These are phyloP conservation scores for Cystobasidiaceae sp. DNA, from an alignment of 1,284 basidiomycete genomes.

Conservation along the genomic window DNA sequence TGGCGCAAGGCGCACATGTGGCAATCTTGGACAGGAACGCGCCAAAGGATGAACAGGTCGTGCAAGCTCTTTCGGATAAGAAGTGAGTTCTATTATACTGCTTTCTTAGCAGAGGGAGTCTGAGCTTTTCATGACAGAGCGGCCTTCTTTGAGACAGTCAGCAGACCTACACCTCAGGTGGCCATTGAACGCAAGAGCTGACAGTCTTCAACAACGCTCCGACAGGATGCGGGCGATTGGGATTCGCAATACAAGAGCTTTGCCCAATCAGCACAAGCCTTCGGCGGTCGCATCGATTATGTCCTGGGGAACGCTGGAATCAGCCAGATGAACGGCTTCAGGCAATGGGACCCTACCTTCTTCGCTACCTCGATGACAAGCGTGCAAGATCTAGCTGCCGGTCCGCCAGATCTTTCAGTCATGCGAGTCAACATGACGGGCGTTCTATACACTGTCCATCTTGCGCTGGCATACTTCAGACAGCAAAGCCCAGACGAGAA, in stretches of 20 bases:
- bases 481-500: constrained; percentile 33
- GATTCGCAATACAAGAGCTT: constrained; percentile 28
- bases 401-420: constrained; percentile 30
- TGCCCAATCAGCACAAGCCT: constrained; percentile 9
- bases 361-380: constrained; percentile 43
- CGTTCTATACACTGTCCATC: constrained; percentile 33
- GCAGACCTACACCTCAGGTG: neutral
- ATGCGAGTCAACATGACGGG: constrained; percentile 36
- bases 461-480: constrained; percentile 37
- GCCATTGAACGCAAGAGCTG: neutral
- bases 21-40: constrained; percentile 14
- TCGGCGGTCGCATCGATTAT: constrained; percentile 33
- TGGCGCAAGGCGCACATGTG: constrained; percentile 31
- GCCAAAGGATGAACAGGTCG: neutral
- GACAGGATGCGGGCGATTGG: constrained; percentile 33
- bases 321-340: constrained; percentile 34
- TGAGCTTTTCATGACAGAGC: neutral
- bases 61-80: neutral
- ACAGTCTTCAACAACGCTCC: no score
- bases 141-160: constrained; percentile 24
- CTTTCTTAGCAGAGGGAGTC: neutral
- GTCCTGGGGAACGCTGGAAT: constrained; percentile 36
- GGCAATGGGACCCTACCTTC: constrained; percentile 33
- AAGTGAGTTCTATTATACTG: neutral
- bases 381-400: neutral